A percentile compares a stretch with the other conserved stretches of the same genome.
Evolutionary conservation across 306 rosid genomes (phyloP).

Genomic region (Quercus wislizeni): DNA sequence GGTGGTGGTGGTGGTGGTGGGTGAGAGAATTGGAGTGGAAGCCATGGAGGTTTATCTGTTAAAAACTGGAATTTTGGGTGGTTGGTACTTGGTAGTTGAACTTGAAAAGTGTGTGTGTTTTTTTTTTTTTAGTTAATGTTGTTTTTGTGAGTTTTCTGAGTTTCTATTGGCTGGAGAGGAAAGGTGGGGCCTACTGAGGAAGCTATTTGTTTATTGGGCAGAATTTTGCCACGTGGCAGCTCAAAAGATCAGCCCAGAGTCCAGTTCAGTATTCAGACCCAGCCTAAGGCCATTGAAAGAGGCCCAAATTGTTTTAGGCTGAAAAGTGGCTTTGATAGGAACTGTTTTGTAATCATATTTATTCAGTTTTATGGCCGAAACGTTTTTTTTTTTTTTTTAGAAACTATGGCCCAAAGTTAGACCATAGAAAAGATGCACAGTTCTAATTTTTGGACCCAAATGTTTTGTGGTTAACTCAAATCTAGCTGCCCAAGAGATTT

Average conservation of each 20-base stretch:
- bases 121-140: neutral
- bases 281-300: neutral
- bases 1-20: slow-evolving; percentile 38
- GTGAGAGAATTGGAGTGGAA: slow-evolving; percentile 46
- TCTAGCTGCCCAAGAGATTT: too few relatives aligned
- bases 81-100: neutral
- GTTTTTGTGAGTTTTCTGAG: neutral
- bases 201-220: neutral
- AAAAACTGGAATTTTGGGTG: slow-evolving; percentile 7
- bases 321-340: neutral
- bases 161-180: slow-evolving; percentile 26
- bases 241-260: neutral
- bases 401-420: too few relatives aligned
- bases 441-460: too few relatives aligned
- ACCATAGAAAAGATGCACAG: too few relatives aligned
- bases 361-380: too few relatives aligned
- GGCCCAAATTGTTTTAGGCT: neutral
- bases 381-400: too few relatives aligned
- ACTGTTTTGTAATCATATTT: neutral
- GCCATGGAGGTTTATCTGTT: slow-evolving; percentile 68
- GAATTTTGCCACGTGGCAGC: slow-evolving; percentile 13
- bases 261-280: neutral
- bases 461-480: too few relatives aligned
- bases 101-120: neutral
- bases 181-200: slow-evolving; percentile 15